Percentiles rank a stretch among this genome's conserved stretches.
These are phyloP conservation scores for Artomyces pyxidatus DNA, from an alignment of 768 basidiomycete genomes.

Conservation along the genomic window DNA sequence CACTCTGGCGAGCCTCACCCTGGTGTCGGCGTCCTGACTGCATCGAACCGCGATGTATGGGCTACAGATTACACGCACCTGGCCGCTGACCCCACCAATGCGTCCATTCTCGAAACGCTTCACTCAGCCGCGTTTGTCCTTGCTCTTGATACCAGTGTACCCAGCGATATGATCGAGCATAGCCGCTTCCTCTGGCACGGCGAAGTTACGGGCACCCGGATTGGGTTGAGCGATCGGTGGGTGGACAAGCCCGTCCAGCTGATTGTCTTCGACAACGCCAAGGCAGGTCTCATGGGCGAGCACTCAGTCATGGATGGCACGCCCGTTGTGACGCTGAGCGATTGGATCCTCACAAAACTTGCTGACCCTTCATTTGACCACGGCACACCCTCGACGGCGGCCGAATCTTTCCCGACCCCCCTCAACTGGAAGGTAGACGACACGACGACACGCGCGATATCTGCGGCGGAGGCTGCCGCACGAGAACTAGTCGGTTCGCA, in stretches of 20 bases:
- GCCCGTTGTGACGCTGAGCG: slow-evolving; percentile 65
- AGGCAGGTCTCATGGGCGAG: slow-evolving; percentile 87
- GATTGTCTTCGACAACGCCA: slow-evolving; percentile 74
- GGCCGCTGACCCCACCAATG: slow-evolving; percentile 51
- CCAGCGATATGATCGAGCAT: slow-evolving; percentile 43
- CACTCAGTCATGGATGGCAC: slow-evolving; percentile 91
- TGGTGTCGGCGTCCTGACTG: slow-evolving; percentile 69
- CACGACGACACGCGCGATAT: slow-evolving; percentile 42
- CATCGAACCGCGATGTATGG: slow-evolving; percentile 82
- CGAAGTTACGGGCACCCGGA: slow-evolving; percentile 23
- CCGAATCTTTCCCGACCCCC: slow-evolving; percentile 33
- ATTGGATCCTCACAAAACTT: slow-evolving; percentile 57
- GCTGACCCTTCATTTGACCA: slow-evolving; percentile 58
- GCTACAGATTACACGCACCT: slow-evolving; percentile 40
- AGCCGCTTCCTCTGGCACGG: slow-evolving; percentile 83
- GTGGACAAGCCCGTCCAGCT: slow-evolving; percentile 89
- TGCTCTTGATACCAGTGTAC: slow-evolving; percentile 61
- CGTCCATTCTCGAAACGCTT: slow-evolving; percentile 57
- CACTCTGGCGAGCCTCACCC: slow-evolving; percentile 56
- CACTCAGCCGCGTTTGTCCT: slow-evolving; percentile 84
- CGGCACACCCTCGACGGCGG: slow-evolving; percentile 26
- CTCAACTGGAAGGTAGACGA: slow-evolving; percentile 58
- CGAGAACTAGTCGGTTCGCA: slow-evolving; percentile 55
- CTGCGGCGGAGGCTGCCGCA: slow-evolving; percentile 45
- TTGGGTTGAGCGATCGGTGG: slow-evolving; percentile 70